Evolutionary conservation across 208 protist genomes (phyloP).

Genomic region (Spironucleus salmonicida): DNA sequence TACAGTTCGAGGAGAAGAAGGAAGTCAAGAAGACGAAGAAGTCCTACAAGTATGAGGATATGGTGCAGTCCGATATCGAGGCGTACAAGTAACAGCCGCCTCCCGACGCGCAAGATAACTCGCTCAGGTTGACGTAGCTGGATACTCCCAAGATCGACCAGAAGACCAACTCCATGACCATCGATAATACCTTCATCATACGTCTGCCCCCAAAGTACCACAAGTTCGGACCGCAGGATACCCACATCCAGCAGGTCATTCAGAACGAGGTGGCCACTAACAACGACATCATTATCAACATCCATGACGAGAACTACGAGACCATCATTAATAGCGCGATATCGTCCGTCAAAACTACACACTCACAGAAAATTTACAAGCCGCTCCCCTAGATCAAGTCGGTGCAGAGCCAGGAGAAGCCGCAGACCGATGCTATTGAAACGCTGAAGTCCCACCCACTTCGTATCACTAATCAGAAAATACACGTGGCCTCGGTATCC

Average conservation of each 20-base stretch:
- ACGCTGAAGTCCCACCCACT: background rate
- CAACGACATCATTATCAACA: background rate
- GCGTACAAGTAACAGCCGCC: background rate
- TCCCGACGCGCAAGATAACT: background rate
- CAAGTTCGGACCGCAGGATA: background rate
- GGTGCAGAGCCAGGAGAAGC: background rate
- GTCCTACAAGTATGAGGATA: background rate
- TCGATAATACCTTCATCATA: background rate
- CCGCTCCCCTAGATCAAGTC: background rate
- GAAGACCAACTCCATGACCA: too few species aligned
- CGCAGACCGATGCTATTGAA: constrained; percentile 7
- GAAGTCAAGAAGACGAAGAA: background rate
- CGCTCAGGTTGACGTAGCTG: too few species aligned
- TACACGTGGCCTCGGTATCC: background rate
- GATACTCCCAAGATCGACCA: too few species aligned
- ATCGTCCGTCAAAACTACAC: background rate
- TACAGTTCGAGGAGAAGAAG: background rate
- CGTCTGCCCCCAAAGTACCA: background rate
- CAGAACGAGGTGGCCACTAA: background rate
- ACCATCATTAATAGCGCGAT: background rate
- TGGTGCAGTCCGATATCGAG: background rate
- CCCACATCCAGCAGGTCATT: background rate
- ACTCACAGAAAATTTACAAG: background rate
- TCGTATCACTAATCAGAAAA: background rate
- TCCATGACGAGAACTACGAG: background rate